Percentiles rank a stretch among this genome's conserved stretches.
Evolutionary conservation across 2,329 filamentous ascomycete genomes (phyloP).

Genomic region (Cytospora piceicola): DNA sequence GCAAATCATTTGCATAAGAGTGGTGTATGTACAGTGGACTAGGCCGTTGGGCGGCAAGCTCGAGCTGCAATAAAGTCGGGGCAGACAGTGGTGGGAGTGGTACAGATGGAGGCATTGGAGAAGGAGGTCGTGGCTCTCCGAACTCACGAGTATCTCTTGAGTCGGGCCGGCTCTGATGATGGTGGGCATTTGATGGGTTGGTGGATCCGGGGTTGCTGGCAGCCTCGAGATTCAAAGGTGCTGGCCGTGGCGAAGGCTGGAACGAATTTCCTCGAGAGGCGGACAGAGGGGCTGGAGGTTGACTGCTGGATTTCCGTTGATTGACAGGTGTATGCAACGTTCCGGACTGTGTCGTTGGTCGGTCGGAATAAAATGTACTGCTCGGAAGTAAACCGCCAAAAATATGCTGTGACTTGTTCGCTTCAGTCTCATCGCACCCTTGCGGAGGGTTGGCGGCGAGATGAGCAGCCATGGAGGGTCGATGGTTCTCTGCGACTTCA

Average conservation of each 20-base stretch:
- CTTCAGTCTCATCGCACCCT: constrained; percentile 36
- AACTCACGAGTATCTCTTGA: constrained; percentile 36
- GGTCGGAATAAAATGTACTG: constrained; percentile 41
- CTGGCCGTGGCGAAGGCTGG: constrained; percentile 48
- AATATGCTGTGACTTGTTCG: constrained; percentile 22
- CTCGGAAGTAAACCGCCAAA: constrained; percentile 36
- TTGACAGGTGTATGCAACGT: constrained; percentile 58
- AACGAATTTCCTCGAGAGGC: constrained; percentile 55
- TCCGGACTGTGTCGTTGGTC: constrained; percentile 36
- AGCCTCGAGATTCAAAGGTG: constrained; percentile 50
- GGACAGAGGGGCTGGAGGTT: constrained; percentile 36
- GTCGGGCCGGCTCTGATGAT: constrained; percentile 13
- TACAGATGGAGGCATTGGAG: constrained; percentile 58
- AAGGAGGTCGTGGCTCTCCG: constrained; percentile 39
- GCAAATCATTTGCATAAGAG: constrained; percentile 59
- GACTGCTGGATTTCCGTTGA: constrained; percentile 41
- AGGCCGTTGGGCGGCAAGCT: constrained; percentile 64
- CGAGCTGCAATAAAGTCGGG: constrained; percentile 67
- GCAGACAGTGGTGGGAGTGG: constrained; percentile 69
- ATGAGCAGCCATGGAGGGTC: constrained; percentile 41
- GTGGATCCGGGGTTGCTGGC: constrained; percentile 33
- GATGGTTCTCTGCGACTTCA: constrained; percentile 41
- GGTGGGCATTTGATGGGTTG: constrained; percentile 18
- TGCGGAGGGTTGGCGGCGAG: constrained; percentile 35
- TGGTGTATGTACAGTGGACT: constrained; percentile 69